Conservation (phyloP, 805 yeast species). For the Komagataella mondaviorum region DNA sequence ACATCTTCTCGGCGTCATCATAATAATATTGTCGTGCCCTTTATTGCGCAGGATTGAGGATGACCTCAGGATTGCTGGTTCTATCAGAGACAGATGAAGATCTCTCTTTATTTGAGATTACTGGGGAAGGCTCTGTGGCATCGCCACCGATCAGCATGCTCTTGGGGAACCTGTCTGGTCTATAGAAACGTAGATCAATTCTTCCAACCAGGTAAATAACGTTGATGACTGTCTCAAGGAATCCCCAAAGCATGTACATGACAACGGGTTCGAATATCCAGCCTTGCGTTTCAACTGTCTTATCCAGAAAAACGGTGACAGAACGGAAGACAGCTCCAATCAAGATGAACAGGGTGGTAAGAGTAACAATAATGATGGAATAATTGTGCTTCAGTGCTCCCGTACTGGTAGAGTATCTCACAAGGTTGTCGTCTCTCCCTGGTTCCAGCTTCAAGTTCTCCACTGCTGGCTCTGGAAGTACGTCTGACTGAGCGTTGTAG, state of each 20-base stretch:
- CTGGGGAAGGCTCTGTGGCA: slow-evolving; percentile 3
- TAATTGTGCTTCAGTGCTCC: slow-evolving; percentile 29
- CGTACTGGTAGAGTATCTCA: slow-evolving; percentile 1
- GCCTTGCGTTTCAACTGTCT: slow-evolving; percentile 17
- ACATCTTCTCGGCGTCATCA: neutral
- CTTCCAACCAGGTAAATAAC: slow-evolving; percentile 46
- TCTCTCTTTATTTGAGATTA: slow-evolving; percentile 20
- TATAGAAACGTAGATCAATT: slow-evolving; percentile 66
- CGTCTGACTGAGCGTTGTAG: neutral
- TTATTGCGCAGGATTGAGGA: neutral
- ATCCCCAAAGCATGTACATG: slow-evolving; percentile 61
- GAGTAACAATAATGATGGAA: slow-evolving; percentile 30
- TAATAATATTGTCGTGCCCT: neutral
- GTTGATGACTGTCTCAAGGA: slow-evolving; percentile 45
- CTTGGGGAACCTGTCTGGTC: slow-evolving; percentile 38
- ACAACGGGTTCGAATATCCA: slow-evolving; percentile 41
- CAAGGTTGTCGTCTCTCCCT: slow-evolving; percentile 12
- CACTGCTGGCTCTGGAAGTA: neutral
- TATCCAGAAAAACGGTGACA: slow-evolving; percentile 27
- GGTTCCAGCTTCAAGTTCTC: neutral
- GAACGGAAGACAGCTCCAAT: slow-evolving; percentile 37
- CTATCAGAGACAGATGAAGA: neutral
- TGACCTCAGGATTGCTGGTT: neutral
- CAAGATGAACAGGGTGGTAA: slow-evolving; percentile 35
- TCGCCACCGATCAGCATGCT: neutral